These are phyloP conservation scores for Nymphaea colorata DNA, from an alignment of 164 flowering plant genomes.

Conservation along the genomic window DNA sequence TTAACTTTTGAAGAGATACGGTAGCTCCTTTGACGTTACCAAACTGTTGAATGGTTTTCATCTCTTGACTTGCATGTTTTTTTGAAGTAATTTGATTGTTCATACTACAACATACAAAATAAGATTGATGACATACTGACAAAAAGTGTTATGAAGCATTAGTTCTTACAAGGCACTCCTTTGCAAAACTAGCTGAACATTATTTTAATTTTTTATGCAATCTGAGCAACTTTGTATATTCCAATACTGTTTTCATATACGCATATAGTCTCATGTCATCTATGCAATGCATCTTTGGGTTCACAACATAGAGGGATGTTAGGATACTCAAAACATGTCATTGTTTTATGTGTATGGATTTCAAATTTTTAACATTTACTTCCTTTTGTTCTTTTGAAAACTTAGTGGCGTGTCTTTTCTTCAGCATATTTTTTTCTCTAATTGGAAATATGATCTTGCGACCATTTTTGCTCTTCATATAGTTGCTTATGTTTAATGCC, in stretches of 20 bases:
- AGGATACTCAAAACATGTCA: conserved; percentile 75
- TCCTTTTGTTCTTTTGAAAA: no score
- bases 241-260: conserved; percentile 28
- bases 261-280: conserved; percentile 65
- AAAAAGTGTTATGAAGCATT: conserved; percentile 29
- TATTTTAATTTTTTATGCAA: not conserved
- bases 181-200: not conserved
- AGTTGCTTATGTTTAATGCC: no score
- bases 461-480: no score
- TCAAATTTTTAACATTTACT: no score
- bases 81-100: conserved; percentile 65
- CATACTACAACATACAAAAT: conserved; percentile 74
- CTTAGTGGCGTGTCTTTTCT: no score
- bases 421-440: no score
- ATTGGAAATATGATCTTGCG: no score
- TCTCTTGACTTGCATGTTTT: not conserved
- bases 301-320: conserved; percentile 85
- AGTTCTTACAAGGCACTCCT: no score
- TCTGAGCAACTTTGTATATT: no score
- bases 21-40: not conserved
- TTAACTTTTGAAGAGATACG: not conserved
- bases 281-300: conserved; percentile 69
- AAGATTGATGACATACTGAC: conserved; percentile 67
- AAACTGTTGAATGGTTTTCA: not conserved
- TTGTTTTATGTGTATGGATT: no score